These are phyloP conservation scores for Bacidia rubella DNA, from an alignment of 495 filamentous ascomycete genomes.

Conservation along the genomic window DNA sequence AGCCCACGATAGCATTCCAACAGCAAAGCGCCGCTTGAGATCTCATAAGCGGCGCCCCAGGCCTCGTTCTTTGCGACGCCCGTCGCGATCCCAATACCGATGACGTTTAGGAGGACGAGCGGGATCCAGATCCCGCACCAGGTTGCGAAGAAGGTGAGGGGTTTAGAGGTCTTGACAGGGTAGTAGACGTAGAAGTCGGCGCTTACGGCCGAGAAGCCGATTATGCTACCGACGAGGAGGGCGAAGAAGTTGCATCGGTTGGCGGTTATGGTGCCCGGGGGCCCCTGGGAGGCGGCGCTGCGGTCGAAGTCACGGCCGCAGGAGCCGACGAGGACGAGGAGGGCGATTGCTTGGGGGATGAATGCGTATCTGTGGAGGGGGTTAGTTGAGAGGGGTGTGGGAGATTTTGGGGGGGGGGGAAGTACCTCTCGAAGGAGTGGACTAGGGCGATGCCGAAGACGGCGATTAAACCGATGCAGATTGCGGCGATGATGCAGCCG, in stretches of 20 bases:
- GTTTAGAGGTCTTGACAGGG: constrained; percentile 31
- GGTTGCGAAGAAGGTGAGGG: constrained; percentile 32
- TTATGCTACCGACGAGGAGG: constrained; percentile 37
- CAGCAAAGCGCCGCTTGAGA: constrained; percentile 49
- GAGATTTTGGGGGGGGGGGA: not conserved
- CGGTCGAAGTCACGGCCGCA: constrained; percentile 55
- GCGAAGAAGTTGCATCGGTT: constrained; percentile 54
- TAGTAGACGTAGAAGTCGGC: constrained; percentile 49
- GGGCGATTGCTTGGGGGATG: constrained; percentile 49
- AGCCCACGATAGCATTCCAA: constrained; percentile 48
- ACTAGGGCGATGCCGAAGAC: constrained; percentile 62
- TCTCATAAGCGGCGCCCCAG: constrained; percentile 43
- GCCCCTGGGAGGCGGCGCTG: constrained; percentile 26
- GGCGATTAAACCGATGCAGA: constrained; percentile 48
- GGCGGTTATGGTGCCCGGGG: constrained; percentile 31
- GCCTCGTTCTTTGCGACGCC: constrained; percentile 36
- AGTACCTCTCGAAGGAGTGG: constrained; percentile 50
- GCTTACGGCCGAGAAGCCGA: constrained; percentile 36
- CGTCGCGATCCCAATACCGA: constrained; percentile 57
- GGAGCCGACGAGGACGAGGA: constrained; percentile 51
- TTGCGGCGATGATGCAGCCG: constrained; percentile 51
- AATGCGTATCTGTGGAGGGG: constrained; percentile 42
- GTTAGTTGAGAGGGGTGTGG: constrained; percentile 12
- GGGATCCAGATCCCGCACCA: constrained; percentile 32
- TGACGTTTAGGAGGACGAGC: constrained; percentile 42